Conservation (phyloP, 352 stramenopile genomes). For the Pythium folliculosum region DNA sequence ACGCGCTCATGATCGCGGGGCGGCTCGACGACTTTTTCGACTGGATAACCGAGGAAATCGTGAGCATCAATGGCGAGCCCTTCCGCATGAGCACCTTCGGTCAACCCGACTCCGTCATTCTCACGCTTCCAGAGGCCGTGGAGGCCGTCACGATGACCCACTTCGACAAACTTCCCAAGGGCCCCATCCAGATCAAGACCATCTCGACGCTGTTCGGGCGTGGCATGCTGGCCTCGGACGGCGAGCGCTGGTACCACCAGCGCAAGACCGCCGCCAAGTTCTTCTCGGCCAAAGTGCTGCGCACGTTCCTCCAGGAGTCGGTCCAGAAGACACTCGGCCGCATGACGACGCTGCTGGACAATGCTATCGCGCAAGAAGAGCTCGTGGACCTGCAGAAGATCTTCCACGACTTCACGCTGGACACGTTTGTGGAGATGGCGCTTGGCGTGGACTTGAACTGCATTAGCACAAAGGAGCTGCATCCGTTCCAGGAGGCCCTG, state of each 20-base stretch:
- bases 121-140: conserved; percentile 23
- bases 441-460: conserved; percentile 52
- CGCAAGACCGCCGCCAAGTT: conserved; percentile 34
- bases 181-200: conserved; percentile 21
- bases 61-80: conserved; percentile 16
- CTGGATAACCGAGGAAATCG: conserved; percentile 4
- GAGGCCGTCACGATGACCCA: conserved; percentile 40
- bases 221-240: conserved; percentile 30
- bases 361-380: background rate
- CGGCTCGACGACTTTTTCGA: conserved; percentile 12
- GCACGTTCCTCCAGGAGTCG: conserved; percentile 25
- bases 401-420: conserved; percentile 53
- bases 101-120: conserved; percentile 19
- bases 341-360: conserved; percentile 7
- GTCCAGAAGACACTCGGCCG: conserved; percentile 19
- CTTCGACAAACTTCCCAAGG: conserved; percentile 38
- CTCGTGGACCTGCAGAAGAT: conserved; percentile 30
- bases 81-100: conserved; percentile 25
- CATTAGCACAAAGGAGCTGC: conserved; percentile 33
- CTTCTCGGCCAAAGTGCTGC: conserved; percentile 34
- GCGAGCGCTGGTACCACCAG: conserved; percentile 36
- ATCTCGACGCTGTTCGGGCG: conserved; percentile 28
- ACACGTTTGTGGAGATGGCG: conserved; percentile 54
- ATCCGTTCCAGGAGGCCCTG: conserved; percentile 55
- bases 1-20: conserved; percentile 1